Conservation (phyloP, 1,284 basidiomycete genomes). For the Fomes fomentarius region DNA sequence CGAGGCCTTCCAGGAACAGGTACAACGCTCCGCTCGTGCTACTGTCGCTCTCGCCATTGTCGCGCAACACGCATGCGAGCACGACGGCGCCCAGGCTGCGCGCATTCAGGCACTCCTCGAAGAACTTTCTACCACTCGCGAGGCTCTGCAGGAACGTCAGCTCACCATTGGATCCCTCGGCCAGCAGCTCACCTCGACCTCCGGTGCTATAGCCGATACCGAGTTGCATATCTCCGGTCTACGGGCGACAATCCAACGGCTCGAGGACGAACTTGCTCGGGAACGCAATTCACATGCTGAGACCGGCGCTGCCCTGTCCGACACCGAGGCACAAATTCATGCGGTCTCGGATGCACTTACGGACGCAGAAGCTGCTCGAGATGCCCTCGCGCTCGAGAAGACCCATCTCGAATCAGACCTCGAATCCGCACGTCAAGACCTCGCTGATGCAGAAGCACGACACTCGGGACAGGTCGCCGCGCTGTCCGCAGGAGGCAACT, state of each 20-base stretch:
- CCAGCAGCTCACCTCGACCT: conserved; percentile 11
- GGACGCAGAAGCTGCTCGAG: conserved; percentile 61
- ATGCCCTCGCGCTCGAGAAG: conserved; percentile 62
- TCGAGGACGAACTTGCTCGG: conserved; percentile 38
- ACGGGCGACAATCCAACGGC: conserved; percentile 33
- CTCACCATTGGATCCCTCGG: conserved; percentile 5
- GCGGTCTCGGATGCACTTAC: conserved; percentile 44
- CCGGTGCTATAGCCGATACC: conserved; percentile 32
- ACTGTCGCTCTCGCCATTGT: conserved; percentile 25
- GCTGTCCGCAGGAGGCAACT: conserved; percentile 55
- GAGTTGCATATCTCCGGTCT: conserved; percentile 30
- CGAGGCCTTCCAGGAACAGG: conserved; percentile 27
- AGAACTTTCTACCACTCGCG: conserved; percentile 9
- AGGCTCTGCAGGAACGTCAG: conserved; percentile 12
- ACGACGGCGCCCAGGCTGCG: conserved; percentile 10
- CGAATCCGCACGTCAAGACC: conserved; percentile 49
- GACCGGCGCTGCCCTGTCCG: conserved; percentile 40
- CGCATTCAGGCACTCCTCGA: conserved; percentile 11
- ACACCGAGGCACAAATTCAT: conserved; percentile 42
- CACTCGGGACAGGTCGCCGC: conserved; percentile 60
- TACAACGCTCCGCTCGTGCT: conserved; percentile 26
- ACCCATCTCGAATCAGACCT: conserved; percentile 65
- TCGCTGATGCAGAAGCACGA: conserved; percentile 56
- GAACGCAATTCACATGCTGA: conserved; percentile 40
- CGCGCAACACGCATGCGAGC: conserved; percentile 21